Evolutionary conservation across 2,329 filamentous ascomycete genomes (phyloP), one percentile per base, ranked within the genome.

Genomic region (Calonectria pauciramosa): DNA sequence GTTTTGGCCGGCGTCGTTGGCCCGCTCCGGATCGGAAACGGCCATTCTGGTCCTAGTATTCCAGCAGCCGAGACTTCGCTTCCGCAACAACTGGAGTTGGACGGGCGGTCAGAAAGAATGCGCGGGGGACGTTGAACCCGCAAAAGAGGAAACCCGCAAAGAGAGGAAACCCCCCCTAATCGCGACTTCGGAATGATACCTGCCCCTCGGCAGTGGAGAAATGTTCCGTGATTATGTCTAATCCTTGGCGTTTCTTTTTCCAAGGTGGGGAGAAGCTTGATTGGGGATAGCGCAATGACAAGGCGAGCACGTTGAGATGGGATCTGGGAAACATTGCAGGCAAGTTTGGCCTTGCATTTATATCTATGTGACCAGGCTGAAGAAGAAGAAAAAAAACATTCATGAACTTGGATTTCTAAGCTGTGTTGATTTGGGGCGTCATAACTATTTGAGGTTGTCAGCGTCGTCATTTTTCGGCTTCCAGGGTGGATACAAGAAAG

Each of bases 1-100:
- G 23, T 75, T 68, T 16, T 59, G 47, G 38, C 69, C 71, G 52
- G 67, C n/a, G 2, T 63, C 71, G 44, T 60, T 60, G 9, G 66
- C 72, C 8, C 66, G 72, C 59, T 81, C 79, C 44, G 77, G 74
- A 23, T 80, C 78, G 18, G 51, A 38, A 32, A 36, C 63, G 18
- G 32, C 65, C 78, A 80, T 79, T 23, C 30, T 49, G 52, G 36
- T 23, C 44, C 28, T 41, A 32, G n/a, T n/a, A n/a, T n/a, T n/a
- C n/a, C n/a, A n/a, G n/a, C n/a, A n/a, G n/a, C n/a, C n/a, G n/a
- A n/a, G n/a, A n/a, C n/a, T n/a, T n/a, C n/a, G n/a, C n/a, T n/a
- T n/a, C n/a, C n/a, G n/a, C n/a, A n/a, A n/a, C n/a, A n/a, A n/a
- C n/a, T n/a, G n/a, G n/a, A n/a, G n/a, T n/a, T n/a, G n/a, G n/a